Evolutionary conservation across 2,329 filamentous ascomycete species (phyloP).

Genomic region (Aspergillus awamori): DNA sequence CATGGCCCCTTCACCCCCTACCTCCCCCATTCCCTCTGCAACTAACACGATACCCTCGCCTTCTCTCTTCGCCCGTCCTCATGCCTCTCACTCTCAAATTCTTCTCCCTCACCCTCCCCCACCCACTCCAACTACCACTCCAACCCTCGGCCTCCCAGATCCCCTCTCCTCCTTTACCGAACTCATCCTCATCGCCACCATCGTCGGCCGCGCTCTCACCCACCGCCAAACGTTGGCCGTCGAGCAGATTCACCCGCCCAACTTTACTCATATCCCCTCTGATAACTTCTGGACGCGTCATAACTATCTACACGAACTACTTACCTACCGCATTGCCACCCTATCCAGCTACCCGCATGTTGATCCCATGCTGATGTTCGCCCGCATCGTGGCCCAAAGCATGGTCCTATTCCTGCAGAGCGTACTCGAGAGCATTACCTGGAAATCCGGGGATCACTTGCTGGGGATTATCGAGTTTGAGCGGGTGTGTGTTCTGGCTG

Average conservation of each 20-base stretch:
- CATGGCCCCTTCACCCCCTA: slow-evolving; percentile 19
- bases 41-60: neutral
- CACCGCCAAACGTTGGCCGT: slow-evolving; percentile 21
- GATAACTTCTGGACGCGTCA: slow-evolving; percentile 24
- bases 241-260: slow-evolving; percentile 15
- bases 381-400: slow-evolving; percentile 21
- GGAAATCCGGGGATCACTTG: slow-evolving; percentile 25
- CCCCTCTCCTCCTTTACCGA: slow-evolving; percentile 35
- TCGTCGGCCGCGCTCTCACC: slow-evolving; percentile 22
- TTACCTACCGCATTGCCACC: slow-evolving; percentile 22
- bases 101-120: slow-evolving; percentile 4
- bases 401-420: slow-evolving; percentile 24
- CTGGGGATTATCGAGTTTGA: slow-evolving; percentile 24
- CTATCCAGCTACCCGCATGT: slow-evolving; percentile 16
- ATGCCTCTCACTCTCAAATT: neutral
- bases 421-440: slow-evolving; percentile 24
- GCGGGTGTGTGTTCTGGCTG: slow-evolving; percentile 22
- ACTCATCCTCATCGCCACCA: slow-evolving; percentile 37
- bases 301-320: slow-evolving; percentile 21
- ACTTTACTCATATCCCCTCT: neutral
- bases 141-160: slow-evolving; percentile 4
- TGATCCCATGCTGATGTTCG: slow-evolving; percentile 25
- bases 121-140: neutral
- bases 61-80: neutral
- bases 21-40: neutral